phyloP scores from a whole-genome alignment of 148 eudicot species.

The Hydrangea macrophylla region DNA sequence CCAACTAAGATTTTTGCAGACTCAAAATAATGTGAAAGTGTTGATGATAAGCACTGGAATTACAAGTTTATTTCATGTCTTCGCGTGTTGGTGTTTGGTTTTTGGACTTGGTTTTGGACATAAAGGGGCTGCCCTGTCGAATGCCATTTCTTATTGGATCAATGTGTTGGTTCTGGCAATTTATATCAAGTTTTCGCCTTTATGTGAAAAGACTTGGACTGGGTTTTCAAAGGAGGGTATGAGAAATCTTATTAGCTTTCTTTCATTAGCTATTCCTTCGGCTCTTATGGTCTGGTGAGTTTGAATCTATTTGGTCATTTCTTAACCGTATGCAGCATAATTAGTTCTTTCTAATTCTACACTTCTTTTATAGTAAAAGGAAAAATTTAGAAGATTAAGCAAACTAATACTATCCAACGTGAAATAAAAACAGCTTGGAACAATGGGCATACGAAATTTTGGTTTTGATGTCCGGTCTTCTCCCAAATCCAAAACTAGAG shows the following conservation, averaged over 20 bases:
- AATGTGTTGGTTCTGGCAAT: conserved; percentile 14
- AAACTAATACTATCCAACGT: too few species aligned
- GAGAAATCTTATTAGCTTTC: neutral
- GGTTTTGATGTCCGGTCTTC: conserved; percentile 32
- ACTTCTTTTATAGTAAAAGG: too few species aligned
- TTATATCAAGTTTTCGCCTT: conserved; percentile 12
- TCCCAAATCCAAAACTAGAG: conserved; percentile 32
- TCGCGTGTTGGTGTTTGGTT: conserved; percentile 4
- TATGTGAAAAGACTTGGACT: conserved; percentile 10
- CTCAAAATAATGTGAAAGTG: neutral
- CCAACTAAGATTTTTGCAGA: conserved; percentile 15
- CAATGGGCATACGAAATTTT: conserved; percentile 27
- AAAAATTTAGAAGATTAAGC: too few species aligned
- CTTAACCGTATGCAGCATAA: too few species aligned
- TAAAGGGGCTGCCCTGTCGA: conserved; percentile 6
- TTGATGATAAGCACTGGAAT: conserved; percentile 11
- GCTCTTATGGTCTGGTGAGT: conserved; percentile 22
- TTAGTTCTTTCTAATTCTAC: too few species aligned
- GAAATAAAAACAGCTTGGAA: conserved; percentile 37
- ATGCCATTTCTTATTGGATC: conserved; percentile 11
- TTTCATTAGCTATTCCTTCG: conserved; percentile 12
- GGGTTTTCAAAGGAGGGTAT: conserved; percentile 16
- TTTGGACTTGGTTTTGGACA: neutral
- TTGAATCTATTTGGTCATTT: too few species aligned
- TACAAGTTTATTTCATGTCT: conserved; percentile 11